Base-by-base conservation (phyloP, 202 grass and related monocot species). In the Panicum hallii region DNA sequence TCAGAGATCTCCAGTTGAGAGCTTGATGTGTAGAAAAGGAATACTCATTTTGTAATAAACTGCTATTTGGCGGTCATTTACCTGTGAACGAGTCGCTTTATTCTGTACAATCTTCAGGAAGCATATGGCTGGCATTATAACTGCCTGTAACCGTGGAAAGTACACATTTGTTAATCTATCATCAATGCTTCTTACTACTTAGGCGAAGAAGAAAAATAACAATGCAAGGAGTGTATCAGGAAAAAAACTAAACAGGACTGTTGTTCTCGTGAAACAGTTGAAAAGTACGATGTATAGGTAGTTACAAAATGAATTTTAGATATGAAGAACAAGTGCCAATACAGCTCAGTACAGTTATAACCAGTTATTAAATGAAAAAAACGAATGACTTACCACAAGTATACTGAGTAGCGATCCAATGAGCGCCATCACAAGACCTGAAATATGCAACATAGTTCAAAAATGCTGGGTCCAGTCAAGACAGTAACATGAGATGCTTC, bases 361-460 rank as follows among this genome's bases (percentile, higher is more conserved):
- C 17, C 5, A 56, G 79, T 53, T 60, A 60, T 53, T 60, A 60
- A 17, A 71, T 30, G 42, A 54, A 78, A 42, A 62, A 72, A 54
- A 8, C 4, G 30, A 73, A 86, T 67, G 6, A 56, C 85, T 23
- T 96, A 99, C 97, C 90, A 99, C 91, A 75, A 99, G 97, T 86
- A 94, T 90, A 84, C 96, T 94, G 13, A 95, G 72, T 67, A 99
- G 93, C 32, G 90, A 99, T 84, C 96, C 96, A 74, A 98, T 94
- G 40, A 98, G 89, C 82, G 96, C 86, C 96, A 98, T 98, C 83
- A 99, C 42, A 79, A 99, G 79, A 88, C 93, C 97, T 99, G 89
- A 63, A 95, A 91, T 30, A 85, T 64, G 46, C 22, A 84, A 66
- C 28, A 68, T 7, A 72, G 7, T 16, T 87, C 28, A 87, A 48